phyloP scores from a whole-genome alignment of 192 early-diverging fungal species.

The Podochytrium sp. region DNA sequence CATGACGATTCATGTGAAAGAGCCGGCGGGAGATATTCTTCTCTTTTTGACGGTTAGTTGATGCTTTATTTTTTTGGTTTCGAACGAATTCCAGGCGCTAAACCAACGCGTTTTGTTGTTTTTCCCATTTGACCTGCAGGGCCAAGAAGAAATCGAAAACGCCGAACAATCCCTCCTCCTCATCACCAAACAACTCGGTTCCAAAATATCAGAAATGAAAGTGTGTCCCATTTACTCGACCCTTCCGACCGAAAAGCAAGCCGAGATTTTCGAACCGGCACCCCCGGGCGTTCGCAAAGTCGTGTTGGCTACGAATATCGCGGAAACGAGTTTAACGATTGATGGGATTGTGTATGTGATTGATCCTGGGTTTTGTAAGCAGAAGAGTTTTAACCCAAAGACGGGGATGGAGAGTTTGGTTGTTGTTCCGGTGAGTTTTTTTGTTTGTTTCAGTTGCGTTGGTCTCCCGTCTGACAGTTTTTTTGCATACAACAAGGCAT shows the following conservation, averaged over 20 bases:
- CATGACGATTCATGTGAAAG: conserved; percentile 81
- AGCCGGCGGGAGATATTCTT: conserved; percentile 87
- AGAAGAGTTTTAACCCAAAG: conserved; percentile 95
- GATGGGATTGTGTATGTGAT: conserved; percentile 97
- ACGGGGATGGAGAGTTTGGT: conserved; percentile 97
- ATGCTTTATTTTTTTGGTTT: not conserved
- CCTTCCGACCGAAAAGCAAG: conserved; percentile 93
- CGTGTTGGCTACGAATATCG: conserved; percentile 98
- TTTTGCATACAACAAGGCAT: conserved; percentile 38
- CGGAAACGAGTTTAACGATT: conserved; percentile 97
- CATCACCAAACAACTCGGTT: conserved; percentile 80
- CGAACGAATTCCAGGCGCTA: too few species aligned
- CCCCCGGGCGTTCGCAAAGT: conserved; percentile 73
- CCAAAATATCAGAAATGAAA: conserved; percentile 77
- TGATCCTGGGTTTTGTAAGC: conserved; percentile 94
- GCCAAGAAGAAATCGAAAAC: conserved; percentile 98
- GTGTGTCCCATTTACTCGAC: conserved; percentile 94
- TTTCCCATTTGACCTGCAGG: conserved; percentile 34
- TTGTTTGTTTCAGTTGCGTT: not conserved
- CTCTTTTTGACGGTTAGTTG: conserved; percentile 82
- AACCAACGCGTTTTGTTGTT: not conserved
- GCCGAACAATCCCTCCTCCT: conserved; percentile 72
- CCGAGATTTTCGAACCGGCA: conserved; percentile 93
- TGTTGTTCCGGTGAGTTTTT: conserved; percentile 74
- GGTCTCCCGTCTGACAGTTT: too few species aligned